These are phyloP conservation scores for Chalaropsis ovoidea DNA, from an alignment of 2,329 filamentous ascomycete genomes.

Conservation along the genomic window DNA sequence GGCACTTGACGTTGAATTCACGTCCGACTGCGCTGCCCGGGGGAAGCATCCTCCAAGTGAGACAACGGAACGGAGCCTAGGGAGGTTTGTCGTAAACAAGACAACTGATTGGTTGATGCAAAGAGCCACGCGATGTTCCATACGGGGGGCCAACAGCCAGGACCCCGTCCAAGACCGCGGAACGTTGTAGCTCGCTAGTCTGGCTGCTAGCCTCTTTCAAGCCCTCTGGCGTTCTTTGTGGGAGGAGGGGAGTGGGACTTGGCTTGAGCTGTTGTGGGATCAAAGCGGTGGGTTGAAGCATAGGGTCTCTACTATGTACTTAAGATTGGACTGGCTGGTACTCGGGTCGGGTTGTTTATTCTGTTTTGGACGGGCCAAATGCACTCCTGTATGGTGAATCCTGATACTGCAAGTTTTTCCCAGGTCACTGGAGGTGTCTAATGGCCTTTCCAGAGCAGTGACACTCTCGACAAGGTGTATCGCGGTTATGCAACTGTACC, in stretches of 20 bases:
- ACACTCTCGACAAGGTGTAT: background rate
- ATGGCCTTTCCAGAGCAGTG: background rate
- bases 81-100: background rate
- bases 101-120: background rate
- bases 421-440: background rate
- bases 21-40: background rate
- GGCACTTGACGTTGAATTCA: background rate
- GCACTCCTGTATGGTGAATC: background rate
- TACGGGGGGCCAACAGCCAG: background rate
- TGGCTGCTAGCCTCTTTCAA: background rate
- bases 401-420: background rate
- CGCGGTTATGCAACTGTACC: background rate
- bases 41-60: background rate
- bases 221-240: background rate
- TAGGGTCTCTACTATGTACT: background rate
- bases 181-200: background rate
- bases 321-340: constrained; percentile 6
- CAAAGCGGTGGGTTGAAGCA: background rate
- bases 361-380: background rate
- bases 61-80: background rate
- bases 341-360: constrained; percentile 1
- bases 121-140: background rate
- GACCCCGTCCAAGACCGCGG: background rate
- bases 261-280: constrained; percentile 4
- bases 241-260: background rate